Conservation (phyloP, 2,329 filamentous ascomycete genomes). For the Lasiodiplodia sp. region DNA sequence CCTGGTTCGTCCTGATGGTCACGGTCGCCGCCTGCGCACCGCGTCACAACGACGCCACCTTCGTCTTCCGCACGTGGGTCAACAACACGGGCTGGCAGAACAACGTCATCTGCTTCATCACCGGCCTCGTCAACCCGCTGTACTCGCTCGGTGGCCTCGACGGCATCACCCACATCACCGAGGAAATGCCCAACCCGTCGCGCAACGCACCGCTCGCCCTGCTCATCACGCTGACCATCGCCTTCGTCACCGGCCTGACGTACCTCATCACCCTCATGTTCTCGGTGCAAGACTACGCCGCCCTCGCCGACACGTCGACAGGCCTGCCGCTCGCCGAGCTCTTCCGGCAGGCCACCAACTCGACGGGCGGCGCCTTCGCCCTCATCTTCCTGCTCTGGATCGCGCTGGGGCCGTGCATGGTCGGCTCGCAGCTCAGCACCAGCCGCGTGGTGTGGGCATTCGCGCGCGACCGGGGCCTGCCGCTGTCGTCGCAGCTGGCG, state of each 20-base stretch:
- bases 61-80: slow-evolving; percentile 61
- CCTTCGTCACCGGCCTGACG: slow-evolving; percentile 58
- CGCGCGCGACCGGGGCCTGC: slow-evolving; percentile 47
- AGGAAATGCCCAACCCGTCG: slow-evolving; percentile 37
- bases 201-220: slow-evolving; percentile 49
- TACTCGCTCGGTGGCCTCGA: slow-evolving; percentile 30
- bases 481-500: not conserved
- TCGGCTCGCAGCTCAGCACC: slow-evolving; percentile 46
- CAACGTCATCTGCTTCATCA: slow-evolving; percentile 35
- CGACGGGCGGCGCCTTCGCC: slow-evolving; percentile 52
- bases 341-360: slow-evolving; percentile 54
- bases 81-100: slow-evolving; percentile 62
- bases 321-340: slow-evolving; percentile 56
- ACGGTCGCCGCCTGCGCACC: slow-evolving; percentile 57
- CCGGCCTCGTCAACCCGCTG: slow-evolving; percentile 31
- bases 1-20: slow-evolving; percentile 53
- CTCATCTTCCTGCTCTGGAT: slow-evolving; percentile 53
- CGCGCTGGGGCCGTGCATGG: slow-evolving; percentile 53
- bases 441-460: slow-evolving; percentile 53
- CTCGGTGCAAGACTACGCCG: slow-evolving; percentile 57
- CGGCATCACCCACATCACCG: slow-evolving; percentile 30
- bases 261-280: slow-evolving; percentile 62
- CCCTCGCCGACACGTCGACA: slow-evolving; percentile 50
- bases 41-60: slow-evolving; percentile 54
- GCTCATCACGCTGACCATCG: slow-evolving; percentile 57